Conservation (phyloP, 805 yeast species). For the Sugiyamaella boreocaroliniensis region DNA sequence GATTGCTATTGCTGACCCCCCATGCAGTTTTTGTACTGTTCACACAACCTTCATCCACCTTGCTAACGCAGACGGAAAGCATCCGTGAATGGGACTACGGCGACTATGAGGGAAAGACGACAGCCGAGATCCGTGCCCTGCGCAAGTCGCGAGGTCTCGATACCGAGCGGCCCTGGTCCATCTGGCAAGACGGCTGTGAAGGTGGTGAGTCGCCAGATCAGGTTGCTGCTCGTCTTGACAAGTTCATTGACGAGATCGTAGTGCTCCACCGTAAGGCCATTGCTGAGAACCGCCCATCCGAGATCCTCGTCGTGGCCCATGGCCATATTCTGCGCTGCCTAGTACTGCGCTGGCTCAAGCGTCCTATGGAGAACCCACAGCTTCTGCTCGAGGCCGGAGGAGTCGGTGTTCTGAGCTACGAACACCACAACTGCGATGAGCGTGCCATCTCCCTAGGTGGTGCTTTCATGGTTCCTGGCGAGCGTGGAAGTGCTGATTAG, state of each 20-base stretch:
- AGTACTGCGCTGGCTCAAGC: slow-evolving; percentile 79
- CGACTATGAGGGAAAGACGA: slow-evolving; percentile 80
- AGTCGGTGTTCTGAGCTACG: slow-evolving; percentile 84
- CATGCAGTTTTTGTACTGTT: no score
- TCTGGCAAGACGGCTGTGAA: slow-evolving; percentile 92
- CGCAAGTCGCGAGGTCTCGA: slow-evolving; percentile 56
- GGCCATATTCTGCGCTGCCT: slow-evolving; percentile 89
- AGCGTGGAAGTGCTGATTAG: slow-evolving; percentile 2
- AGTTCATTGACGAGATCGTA: slow-evolving; percentile 58
- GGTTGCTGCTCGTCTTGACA: slow-evolving; percentile 66
- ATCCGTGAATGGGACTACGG: slow-evolving; percentile 96
- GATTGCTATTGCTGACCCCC: no score
- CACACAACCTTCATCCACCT: neutral
- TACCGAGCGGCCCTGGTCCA: slow-evolving; percentile 52
- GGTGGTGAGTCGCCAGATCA: slow-evolving; percentile 69
- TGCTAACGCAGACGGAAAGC: slow-evolving; percentile 47
- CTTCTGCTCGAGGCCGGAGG: slow-evolving; percentile 92
- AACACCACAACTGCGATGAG: slow-evolving; percentile 75
- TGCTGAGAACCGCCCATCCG: slow-evolving; percentile 44
- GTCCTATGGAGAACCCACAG: slow-evolving; percentile 62
- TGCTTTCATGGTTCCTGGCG: slow-evolving; percentile 58
- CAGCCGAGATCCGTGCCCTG: slow-evolving; percentile 56
- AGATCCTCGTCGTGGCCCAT: slow-evolving; percentile 80
- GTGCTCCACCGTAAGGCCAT: slow-evolving; percentile 35
- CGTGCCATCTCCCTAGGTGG: slow-evolving; percentile 85